phyloP scores from a whole-genome alignment of 169 alveolate species.

The Eimeria sp. region DNA sequence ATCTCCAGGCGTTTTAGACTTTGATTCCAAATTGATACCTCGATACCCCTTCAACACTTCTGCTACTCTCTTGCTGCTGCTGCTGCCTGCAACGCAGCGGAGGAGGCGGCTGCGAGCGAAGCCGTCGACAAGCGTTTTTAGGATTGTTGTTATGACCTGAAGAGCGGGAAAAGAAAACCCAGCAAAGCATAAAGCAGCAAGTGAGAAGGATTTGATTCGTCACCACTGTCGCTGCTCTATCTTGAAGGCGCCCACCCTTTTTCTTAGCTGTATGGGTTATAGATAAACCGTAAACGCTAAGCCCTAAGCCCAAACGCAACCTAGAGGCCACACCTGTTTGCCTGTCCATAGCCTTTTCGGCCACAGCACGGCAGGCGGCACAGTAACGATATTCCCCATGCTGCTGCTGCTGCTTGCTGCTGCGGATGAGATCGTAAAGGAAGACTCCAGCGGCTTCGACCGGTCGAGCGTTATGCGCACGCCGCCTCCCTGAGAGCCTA shows the following conservation, averaged over 20 bases:
- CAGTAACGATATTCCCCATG: constrained; percentile 77
- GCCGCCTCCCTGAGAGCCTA: constrained; percentile 15
- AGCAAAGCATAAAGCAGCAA: no score
- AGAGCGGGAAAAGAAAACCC: neutral
- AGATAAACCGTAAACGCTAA: neutral
- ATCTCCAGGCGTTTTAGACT: constrained; percentile 93
- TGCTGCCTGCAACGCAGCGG: constrained; percentile 16
- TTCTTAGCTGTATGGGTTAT: no score
- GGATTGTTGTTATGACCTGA: constrained; percentile 88
- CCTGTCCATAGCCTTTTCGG: constrained; percentile 99
- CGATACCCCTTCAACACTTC: constrained; percentile 86
- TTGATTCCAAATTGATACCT: constrained; percentile 89
- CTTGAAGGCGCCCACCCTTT: no score
- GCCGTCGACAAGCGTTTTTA: constrained; percentile 90
- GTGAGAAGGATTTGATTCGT: no score
- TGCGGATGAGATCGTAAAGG: neutral
- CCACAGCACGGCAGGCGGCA: constrained; percentile 96
- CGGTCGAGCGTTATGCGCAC: constrained; percentile 13
- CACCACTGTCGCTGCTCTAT: no score
- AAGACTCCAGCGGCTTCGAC: neutral
- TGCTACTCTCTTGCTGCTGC: constrained; percentile 77
- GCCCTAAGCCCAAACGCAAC: neutral
- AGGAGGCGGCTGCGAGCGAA: constrained; percentile 84
- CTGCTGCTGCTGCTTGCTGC: neutral
- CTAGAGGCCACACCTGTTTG: constrained; percentile 91